Percentiles rank a stretch among this genome's conserved stretches.
phyloP scores from a whole-genome alignment of 495 filamentous ascomycete genomes.

The Ramalina intermedia region DNA sequence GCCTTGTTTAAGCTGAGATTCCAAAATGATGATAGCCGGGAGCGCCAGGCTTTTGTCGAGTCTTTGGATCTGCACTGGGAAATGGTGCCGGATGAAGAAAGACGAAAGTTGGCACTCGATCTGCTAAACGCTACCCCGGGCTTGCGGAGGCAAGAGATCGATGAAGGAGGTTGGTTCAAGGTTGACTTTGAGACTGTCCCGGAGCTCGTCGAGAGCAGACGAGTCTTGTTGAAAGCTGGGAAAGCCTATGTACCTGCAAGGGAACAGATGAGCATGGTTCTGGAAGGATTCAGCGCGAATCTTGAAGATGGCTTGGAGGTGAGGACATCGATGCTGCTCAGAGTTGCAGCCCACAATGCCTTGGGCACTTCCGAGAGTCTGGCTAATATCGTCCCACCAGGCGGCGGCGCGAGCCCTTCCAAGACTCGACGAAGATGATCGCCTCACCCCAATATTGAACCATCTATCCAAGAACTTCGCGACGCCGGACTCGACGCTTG shows the following conservation, averaged over 20 bases:
- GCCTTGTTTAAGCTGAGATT: conserved; percentile 77
- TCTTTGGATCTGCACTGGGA: conserved; percentile 71
- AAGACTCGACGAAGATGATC: conserved; percentile 90
- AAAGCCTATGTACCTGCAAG: conserved; percentile 83
- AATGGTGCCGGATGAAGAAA: conserved; percentile 62
- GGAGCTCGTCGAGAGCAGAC: conserved; percentile 69
- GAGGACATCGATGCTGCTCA: conserved; percentile 11
- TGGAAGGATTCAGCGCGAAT: conserved; percentile 65
- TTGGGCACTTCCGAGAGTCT: neutral
- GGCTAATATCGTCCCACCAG: conserved; percentile 27
- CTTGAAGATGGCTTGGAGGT: conserved; percentile 75
- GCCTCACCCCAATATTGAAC: conserved; percentile 80
- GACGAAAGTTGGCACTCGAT: conserved; percentile 34
- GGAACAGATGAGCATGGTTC: conserved; percentile 75
- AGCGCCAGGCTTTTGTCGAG: conserved; percentile 63
- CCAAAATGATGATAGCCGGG: conserved; percentile 49
- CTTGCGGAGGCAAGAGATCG: conserved; percentile 43
- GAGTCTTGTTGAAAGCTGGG: conserved; percentile 62
- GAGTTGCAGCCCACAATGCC: too few species aligned
- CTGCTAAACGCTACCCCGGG: conserved; percentile 38
- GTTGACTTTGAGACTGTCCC: conserved; percentile 89
- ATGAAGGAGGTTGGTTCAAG: conserved; percentile 81
- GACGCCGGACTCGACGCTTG: conserved; percentile 71
- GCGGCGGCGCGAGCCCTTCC: conserved; percentile 80
- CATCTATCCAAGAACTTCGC: conserved; percentile 89